Evolutionary conservation across 495 filamentous ascomycete genomes (phyloP), one percentile per base, ranked within the genome.

Genomic region (Achaetomiella virescens): DNA sequence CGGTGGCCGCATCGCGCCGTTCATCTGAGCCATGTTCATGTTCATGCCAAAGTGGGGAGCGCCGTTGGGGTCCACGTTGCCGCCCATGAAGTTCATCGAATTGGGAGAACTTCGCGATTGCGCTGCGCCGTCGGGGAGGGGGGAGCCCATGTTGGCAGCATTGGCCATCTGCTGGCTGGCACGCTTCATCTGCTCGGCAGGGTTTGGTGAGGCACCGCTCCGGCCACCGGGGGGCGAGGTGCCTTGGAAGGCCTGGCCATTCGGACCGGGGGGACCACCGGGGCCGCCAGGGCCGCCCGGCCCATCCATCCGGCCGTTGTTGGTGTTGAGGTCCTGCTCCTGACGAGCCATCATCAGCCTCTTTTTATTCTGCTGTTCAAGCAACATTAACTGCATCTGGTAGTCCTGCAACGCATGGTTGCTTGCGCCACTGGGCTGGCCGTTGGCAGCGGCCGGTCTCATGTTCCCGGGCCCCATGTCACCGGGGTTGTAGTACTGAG

Each of bases 291-390:
- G 68, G 24, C 68, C 66, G 53, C 66, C 75, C 54, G 80, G 77
- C 54, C 81, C 81, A 53, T 84, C 84, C 60, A 74, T 66, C 24
- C 83, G 79, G 11, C 52, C 63, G 47, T 66, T 66, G 40, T 76
- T 74, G 71, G 77, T 74, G 70, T 88, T 84, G 59, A 74, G 87
- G 61, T 97, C 91, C 73, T 97, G 92, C 70, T 97, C 93, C 72
- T 95, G 89, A 41, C 93, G 85, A 55, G 93, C 93, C 91, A 96
- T 95, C 80, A 97, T 86, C 64, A 98, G 75, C 21, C 93, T 80
- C 66, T 92, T 93, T 80, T 97, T 98, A 64, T 97, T 98, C 70
- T 98, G 93, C 73, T 98, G 93, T 71, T 98, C 93, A 38, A 98
- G 84, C 52, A 98, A 71, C 93, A 97, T 97, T 66, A 98, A 77